A percentile compares a stretch with the other conserved stretches of the same genome.
These are phyloP conservation scores for Eutypella sp. DNA, from an alignment of 2,329 filamentous ascomycete species.

Conservation along the genomic window DNA sequence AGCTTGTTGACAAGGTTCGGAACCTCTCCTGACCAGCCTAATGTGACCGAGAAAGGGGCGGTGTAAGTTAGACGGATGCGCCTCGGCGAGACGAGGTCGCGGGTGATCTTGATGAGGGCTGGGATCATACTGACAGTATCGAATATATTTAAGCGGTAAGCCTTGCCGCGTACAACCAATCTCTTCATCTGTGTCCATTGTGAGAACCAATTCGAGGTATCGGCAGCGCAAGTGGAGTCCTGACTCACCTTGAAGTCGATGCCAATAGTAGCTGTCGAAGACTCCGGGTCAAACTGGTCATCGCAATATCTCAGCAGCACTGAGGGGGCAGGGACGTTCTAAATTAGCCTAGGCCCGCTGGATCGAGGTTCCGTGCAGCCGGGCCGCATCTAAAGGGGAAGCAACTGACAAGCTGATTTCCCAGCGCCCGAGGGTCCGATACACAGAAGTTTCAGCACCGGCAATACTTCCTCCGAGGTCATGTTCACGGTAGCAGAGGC, in stretches of 20 bases:
- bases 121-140: constrained; percentile 36
- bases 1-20: constrained; percentile 45
- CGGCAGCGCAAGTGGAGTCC: neutral
- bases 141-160: constrained; percentile 49
- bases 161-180: constrained; percentile 45
- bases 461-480: constrained; percentile 42
- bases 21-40: constrained; percentile 44
- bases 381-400: neutral
- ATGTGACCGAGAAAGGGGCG: neutral
- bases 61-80: neutral
- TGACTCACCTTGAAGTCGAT: constrained; percentile 49
- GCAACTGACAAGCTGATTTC: constrained; percentile 47
- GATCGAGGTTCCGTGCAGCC: neutral
- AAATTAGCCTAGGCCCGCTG: neutral
- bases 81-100: constrained; percentile 8
- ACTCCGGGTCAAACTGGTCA: constrained; percentile 52
- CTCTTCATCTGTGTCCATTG: constrained; percentile 40
- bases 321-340: constrained; percentile 17
- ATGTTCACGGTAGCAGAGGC: constrained; percentile 19
- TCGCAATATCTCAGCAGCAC: constrained; percentile 52
- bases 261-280: constrained; percentile 50
- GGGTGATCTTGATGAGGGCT: no score
- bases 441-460: constrained; percentile 48
- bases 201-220: no score
- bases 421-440: constrained; percentile 52